phyloP scores from a whole-genome alignment of 768 basidiomycete genomes.

The Boletus huronensis region DNA sequence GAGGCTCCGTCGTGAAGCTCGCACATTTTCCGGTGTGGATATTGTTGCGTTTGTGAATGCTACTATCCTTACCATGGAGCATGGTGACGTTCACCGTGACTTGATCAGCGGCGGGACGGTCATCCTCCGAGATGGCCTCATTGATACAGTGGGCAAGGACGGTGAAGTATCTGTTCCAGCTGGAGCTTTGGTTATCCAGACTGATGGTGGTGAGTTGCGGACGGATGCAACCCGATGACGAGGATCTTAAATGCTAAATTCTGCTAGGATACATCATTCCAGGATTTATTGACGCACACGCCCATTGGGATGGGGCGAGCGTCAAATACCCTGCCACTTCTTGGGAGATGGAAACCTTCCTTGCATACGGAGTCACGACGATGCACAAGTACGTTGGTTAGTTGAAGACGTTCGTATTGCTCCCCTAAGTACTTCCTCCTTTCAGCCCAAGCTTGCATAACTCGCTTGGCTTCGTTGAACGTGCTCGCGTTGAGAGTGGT shows the following conservation, averaged over 20 bases:
- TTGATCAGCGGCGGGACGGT: constrained; percentile 51
- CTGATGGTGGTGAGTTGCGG: constrained; percentile 51
- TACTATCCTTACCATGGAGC: constrained; percentile 66
- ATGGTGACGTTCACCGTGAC: constrained; percentile 46
- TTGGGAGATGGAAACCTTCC: constrained; percentile 74
- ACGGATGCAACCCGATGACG: not conserved
- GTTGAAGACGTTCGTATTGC: not conserved
- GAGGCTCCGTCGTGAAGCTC: constrained; percentile 54
- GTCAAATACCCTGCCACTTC: constrained; percentile 58
- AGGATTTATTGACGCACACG: constrained; percentile 75
- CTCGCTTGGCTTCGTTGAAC: constrained; percentile 61
- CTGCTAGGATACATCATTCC: constrained; percentile 58
- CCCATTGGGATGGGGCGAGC: constrained; percentile 62
- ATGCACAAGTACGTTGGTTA: constrained; percentile 58
- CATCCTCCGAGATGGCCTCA: constrained; percentile 53
- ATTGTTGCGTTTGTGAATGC: constrained; percentile 63
- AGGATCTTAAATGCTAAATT: constrained; percentile 1
- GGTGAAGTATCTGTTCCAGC: constrained; percentile 33
- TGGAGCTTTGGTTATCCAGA: constrained; percentile 50
- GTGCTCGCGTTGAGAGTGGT: constrained; percentile 65
- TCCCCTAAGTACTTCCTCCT: not conserved
- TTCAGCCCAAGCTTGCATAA: constrained; percentile 61
- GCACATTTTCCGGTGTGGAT: constrained; percentile 27
- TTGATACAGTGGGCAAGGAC: constrained; percentile 44
- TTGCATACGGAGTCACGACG: constrained; percentile 74